Base-by-base conservation (phyloP, 768 basidiomycete genomes). In the Lepiota brunneoincarnata region DNA sequence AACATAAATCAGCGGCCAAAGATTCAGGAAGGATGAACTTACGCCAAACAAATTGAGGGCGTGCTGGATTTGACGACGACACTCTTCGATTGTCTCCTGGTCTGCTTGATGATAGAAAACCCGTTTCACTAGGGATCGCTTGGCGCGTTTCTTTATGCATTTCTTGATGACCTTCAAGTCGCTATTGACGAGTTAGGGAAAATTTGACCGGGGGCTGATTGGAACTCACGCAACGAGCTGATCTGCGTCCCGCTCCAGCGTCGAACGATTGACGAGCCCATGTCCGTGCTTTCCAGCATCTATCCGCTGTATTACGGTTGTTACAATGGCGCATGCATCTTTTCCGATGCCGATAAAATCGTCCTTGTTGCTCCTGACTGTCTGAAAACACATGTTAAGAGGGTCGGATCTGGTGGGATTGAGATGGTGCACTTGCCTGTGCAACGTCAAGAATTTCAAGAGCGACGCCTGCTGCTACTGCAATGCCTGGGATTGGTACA, bases 21-120 rank as follows among this genome's bases (percentile, higher is more conserved):
- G 10, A 21, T 10, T 10, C 35, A 24, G 23, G 37, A 14, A 42
- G 41, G 11, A 21, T 5, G 3, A 2, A 47, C 53, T 31, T 20
- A 54, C 53, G 2, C 45, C 46, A 14, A 54, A 54, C 7, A 48
- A n/a, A 7, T 17, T 34, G 7, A 54, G 35, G 14, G 46, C 53
- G 15, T 39, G 21, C 14, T 47, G 31, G 2, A 54, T 35, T 20
- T 38, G 45, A 15, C 26, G 7, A n/a, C 39, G 37, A 18, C 53
- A 54, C 2, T 54, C 45, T 14, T 41, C n/a, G 5, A 54, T 21
- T 5, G 17, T 23, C 15, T 34, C 45, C n/a, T 46, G 37, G 24
- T 54, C 53, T 10, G 2, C 28, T 23, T 31, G 28, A 21, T 18
- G 9, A 31, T 47, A n/a, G 1, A 54, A 20, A 10, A 54, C n/a